Conservation (phyloP, 495 filamentous ascomycete species). For the Eremomyces bilateralis region DNA sequence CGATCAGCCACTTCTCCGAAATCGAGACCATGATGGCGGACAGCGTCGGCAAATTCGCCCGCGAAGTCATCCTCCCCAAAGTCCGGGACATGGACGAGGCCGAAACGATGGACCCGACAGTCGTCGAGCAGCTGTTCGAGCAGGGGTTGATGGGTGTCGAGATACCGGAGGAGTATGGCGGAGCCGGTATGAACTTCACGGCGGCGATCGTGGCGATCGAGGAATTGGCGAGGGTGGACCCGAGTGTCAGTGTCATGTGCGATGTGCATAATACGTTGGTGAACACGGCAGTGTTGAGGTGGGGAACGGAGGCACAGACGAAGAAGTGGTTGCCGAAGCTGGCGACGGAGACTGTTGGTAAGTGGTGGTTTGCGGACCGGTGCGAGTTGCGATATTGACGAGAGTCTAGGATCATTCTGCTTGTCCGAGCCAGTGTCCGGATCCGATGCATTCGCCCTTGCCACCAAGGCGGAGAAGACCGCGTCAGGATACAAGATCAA, state of each 20-base stretch:
- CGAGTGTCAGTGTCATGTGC: conserved; percentile 77
- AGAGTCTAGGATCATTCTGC: conserved; percentile 59
- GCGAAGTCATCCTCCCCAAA: conserved; percentile 72
- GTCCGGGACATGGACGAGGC: conserved; percentile 96
- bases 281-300: conserved; percentile 81
- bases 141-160: conserved; percentile 96
- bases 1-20: conserved; percentile 84
- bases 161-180: conserved; percentile 91
- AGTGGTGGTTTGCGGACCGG: background rate
- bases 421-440: conserved; percentile 85
- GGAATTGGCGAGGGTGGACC: conserved; percentile 85
- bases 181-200: conserved; percentile 97
- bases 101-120: conserved; percentile 69
- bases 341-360: conserved; percentile 59
- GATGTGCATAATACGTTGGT: conserved; percentile 97
- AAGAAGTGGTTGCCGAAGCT: conserved; percentile 71
- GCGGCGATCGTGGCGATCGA: conserved; percentile 90
- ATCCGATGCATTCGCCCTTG: conserved; percentile 86
- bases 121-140: conserved; percentile 90
- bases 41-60: conserved; percentile 73
- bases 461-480: conserved; percentile 61
- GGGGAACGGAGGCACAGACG: conserved; percentile 51
- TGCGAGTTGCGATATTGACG: background rate
- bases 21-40: conserved; percentile 77
- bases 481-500: conserved; percentile 66